Conservation (phyloP, 192 early-diverging fungal genomes). For the Podila epicladia region DNA sequence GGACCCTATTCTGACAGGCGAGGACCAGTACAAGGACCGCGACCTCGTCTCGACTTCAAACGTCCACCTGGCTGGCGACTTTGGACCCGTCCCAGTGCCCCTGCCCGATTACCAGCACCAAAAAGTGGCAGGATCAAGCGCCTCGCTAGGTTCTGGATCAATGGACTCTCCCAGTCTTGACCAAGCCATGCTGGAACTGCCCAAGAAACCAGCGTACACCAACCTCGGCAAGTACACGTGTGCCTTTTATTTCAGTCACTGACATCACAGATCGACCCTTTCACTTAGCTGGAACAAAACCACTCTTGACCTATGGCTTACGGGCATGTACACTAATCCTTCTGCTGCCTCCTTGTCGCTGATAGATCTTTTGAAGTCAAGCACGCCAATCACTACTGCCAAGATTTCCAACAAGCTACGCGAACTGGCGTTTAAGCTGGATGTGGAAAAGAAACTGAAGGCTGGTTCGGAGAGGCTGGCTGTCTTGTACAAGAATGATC, state of each 20-base stretch:
- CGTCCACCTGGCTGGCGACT: constrained; percentile 39
- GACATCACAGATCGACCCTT: background rate
- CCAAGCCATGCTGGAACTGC: constrained; percentile 24
- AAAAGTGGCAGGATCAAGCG: constrained; percentile 16
- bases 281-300: too few relatives aligned
- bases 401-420: constrained; percentile 85
- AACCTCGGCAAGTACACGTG: constrained; percentile 33
- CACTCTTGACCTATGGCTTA: background rate
- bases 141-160: constrained; percentile 25
- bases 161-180: constrained; percentile 42
- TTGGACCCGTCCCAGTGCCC: constrained; percentile 39
- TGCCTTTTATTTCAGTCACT: background rate
- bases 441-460: constrained; percentile 94
- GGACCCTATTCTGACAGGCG: constrained; percentile 46
- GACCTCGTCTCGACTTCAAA: constrained; percentile 37
- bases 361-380: constrained; percentile 74
- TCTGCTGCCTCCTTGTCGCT: constrained; percentile 39
- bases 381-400: constrained; percentile 72
- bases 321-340: constrained; percentile 39
- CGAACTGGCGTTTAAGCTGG: constrained; percentile 90
- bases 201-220: constrained; percentile 46
- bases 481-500: constrained; percentile 58
- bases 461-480: constrained; percentile 83
- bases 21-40: constrained; percentile 48
- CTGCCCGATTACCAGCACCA: constrained; percentile 13